Conservation (phyloP, 495 filamentous ascomycete species). For the Zalerion maritima region DNA sequence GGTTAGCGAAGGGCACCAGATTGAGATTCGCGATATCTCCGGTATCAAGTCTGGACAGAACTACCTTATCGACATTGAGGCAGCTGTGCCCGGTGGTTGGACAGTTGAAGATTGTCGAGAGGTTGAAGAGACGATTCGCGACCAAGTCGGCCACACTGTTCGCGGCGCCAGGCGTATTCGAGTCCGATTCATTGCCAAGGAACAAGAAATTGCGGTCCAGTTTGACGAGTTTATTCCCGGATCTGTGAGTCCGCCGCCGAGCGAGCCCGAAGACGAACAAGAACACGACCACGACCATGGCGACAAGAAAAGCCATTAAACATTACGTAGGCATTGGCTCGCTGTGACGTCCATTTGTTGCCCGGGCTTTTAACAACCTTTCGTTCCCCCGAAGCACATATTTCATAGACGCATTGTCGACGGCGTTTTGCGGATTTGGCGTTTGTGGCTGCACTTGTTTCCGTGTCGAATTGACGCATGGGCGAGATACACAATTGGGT, state of each 20-base stretch:
- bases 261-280: slow-evolving; percentile 48
- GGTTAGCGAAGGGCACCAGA: slow-evolving; percentile 27
- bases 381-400: no score
- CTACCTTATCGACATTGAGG: slow-evolving; percentile 75
- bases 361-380: no score
- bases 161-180: slow-evolving; percentile 68
- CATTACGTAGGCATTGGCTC: no score
- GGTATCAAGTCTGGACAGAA: slow-evolving; percentile 93
- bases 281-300: slow-evolving; percentile 29
- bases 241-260: slow-evolving; percentile 45
- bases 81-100: slow-evolving; percentile 61
- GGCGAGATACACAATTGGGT: no score
- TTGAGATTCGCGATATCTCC: slow-evolving; percentile 55
- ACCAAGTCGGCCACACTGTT: slow-evolving; percentile 54
- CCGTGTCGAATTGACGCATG: no score
- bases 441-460: no score
- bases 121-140: slow-evolving; percentile 58
- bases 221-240: slow-evolving; percentile 67
- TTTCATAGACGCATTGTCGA: no score
- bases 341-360: no score
- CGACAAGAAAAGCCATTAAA: slow-evolving; percentile 11
- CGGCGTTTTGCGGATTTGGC: no score
- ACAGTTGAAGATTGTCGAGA: slow-evolving; percentile 49
- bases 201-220: slow-evolving; percentile 33
- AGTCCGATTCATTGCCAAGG: slow-evolving; percentile 65